phyloP scores from a whole-genome alignment of 441 rosid genomes.

The Syzygium malaccense region DNA sequence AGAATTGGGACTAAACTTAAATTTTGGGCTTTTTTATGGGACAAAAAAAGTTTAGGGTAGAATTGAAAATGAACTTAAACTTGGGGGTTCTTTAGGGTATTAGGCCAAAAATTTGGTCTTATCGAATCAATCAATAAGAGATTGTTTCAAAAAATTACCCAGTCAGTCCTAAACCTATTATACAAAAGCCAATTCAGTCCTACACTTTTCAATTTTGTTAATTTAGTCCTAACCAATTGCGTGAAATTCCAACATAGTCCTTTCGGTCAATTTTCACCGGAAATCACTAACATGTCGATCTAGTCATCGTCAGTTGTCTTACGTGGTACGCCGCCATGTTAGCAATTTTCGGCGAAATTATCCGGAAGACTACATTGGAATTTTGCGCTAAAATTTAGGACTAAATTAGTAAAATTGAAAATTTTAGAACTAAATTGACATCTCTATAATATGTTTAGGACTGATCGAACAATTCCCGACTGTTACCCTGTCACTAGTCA shows the following conservation, averaged over 20 bases:
- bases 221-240: not conserved
- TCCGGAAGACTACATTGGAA: accelerated
- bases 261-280: accelerated
- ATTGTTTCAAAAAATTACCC: not conserved
- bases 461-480: not conserved
- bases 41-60: no score
- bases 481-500: not conserved
- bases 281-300: accelerated
- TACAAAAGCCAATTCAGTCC: not conserved
- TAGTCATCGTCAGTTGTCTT: accelerated
- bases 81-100: no score
- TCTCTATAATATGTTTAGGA: not conserved
- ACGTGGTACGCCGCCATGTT: accelerated
- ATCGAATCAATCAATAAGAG: not conserved
- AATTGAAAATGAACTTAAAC: no score
- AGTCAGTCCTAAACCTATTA: not conserved
- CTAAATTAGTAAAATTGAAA: not conserved
- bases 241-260: not conserved
- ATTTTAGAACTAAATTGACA: not conserved
- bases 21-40: no score
- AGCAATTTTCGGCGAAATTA: not conserved
- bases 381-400: not conserved
- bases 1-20: no score
- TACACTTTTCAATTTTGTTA: not conserved
- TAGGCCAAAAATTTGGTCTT: not conserved